A percentile compares a stretch with the other conserved stretches of the same genome.
These are phyloP conservation scores for Ophiosphaerella korrae DNA, from an alignment of 2,329 filamentous ascomycete genomes.

Conservation along the genomic window DNA sequence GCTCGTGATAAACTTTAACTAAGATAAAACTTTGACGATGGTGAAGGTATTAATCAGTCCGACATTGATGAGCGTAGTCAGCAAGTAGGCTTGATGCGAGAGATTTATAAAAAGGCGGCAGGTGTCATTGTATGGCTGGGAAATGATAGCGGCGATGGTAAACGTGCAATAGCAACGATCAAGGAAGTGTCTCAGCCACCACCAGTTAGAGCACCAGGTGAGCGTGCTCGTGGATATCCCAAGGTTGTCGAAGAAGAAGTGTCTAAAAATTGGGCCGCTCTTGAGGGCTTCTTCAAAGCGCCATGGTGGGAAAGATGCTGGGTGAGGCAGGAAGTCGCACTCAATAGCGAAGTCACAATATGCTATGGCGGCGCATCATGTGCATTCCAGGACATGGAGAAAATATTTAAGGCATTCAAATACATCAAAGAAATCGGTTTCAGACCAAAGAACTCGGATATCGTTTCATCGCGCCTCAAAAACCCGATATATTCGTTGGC, in stretches of 20 bases:
- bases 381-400: background rate
- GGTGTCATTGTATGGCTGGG: slow-evolving; percentile 17
- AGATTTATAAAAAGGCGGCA: slow-evolving; percentile 9
- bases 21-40: background rate
- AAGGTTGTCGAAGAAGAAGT: slow-evolving; percentile 1
- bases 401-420: background rate
- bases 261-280: background rate
- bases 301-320: slow-evolving; percentile 8
- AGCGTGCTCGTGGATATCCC: slow-evolving; percentile 6
- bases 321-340: slow-evolving; percentile 5
- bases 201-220: slow-evolving; percentile 5
- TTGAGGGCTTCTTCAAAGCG: slow-evolving; percentile 1
- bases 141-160: slow-evolving; percentile 6
- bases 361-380: background rate
- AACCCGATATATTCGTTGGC: background rate
- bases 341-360: background rate
- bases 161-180: slow-evolving; percentile 4
- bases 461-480: no score
- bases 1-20: background rate
- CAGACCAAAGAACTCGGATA: no score
- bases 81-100: slow-evolving; percentile 11
- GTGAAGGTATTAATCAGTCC: slow-evolving; percentile 10
- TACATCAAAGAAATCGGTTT: no score
- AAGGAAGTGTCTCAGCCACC: slow-evolving; percentile 1
- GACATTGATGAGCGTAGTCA: slow-evolving; percentile 6